Conservation (phyloP, 2,329 filamentous ascomycete genomes). For the Colletotrichum sp. region DNA sequence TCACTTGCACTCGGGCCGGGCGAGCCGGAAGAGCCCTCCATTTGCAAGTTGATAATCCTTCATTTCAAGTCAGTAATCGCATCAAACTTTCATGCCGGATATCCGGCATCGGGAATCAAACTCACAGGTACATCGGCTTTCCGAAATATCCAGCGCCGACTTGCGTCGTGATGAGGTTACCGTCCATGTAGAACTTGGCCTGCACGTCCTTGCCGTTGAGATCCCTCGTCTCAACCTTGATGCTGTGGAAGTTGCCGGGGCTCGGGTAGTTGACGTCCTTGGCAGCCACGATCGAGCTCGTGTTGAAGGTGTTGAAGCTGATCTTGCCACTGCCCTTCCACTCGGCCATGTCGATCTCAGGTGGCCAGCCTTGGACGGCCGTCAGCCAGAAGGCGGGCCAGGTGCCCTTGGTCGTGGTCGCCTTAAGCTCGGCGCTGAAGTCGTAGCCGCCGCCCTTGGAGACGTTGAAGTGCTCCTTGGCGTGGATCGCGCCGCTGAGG, state of each 20-base stretch:
- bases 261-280: conserved; percentile 51
- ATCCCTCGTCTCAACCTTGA: conserved; percentile 55
- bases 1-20: conserved; percentile 36
- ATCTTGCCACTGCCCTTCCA: conserved; percentile 64
- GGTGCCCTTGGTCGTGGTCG: conserved; percentile 45
- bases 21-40: conserved; percentile 49
- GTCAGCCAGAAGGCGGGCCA: conserved; percentile 67
- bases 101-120: background rate
- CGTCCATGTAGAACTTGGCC: conserved; percentile 61
- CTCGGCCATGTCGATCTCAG: conserved; percentile 64
- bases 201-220: conserved; percentile 54
- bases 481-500: conserved; percentile 49
- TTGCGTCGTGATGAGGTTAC: conserved; percentile 50
- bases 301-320: conserved; percentile 60
- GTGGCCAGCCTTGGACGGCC: conserved; percentile 58
- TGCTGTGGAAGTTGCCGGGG: conserved; percentile 51
- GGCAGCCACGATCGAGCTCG: conserved; percentile 47
- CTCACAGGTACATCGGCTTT: conserved; percentile 47
- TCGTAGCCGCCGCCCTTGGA: conserved; percentile 42
- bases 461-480: conserved; percentile 44
- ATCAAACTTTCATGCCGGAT: background rate
- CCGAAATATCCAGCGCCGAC: conserved; percentile 53
- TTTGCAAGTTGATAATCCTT: conserved; percentile 49
- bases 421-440: conserved; percentile 43
- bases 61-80: background rate